These are phyloP conservation scores for Panaeolus papilionaceus DNA, from an alignment of 768 basidiomycete species.

Conservation along the genomic window DNA sequence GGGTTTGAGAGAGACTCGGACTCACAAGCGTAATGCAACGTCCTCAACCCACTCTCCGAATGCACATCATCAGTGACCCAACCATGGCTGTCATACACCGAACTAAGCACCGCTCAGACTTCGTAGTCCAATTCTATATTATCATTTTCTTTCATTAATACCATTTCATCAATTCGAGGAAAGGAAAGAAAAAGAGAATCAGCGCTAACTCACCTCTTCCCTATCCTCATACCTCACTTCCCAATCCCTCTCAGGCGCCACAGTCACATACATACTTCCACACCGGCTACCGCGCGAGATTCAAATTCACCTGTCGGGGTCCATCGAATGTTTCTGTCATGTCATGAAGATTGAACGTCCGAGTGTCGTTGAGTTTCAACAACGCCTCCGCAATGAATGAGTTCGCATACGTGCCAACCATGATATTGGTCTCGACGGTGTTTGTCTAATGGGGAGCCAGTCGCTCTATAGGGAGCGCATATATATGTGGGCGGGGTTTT, in stretches of 20 bases:
- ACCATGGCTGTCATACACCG: slow-evolving; percentile 67
- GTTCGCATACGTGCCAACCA: slow-evolving; percentile 84
- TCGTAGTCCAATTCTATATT: slow-evolving; percentile 72
- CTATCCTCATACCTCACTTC: too few relatives aligned
- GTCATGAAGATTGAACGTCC: background rate
- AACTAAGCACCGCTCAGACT: slow-evolving; percentile 77
- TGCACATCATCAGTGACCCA: slow-evolving; percentile 84
- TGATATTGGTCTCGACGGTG: slow-evolving; percentile 86
- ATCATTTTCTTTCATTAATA: too few relatives aligned
- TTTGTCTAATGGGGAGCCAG: slow-evolving; percentile 94
- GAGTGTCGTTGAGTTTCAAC: slow-evolving; percentile 37
- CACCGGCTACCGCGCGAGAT: too few relatives aligned
- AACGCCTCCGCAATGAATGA: slow-evolving; percentile 78
- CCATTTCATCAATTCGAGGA: background rate
- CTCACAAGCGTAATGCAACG: too few relatives aligned
- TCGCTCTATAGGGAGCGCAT: slow-evolving; percentile 52
- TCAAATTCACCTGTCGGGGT: too few relatives aligned
- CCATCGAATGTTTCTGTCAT: too few relatives aligned
- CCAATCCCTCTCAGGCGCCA: too few relatives aligned
- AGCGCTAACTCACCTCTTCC: too few relatives aligned
- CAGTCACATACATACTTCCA: too few relatives aligned
- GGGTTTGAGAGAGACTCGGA: too few relatives aligned
- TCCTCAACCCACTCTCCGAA: slow-evolving; percentile 76
- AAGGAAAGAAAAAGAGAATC: too few relatives aligned
- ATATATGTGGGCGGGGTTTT: too few relatives aligned